Evolutionary conservation across 2,329 filamentous ascomycete species (phyloP), one percentile per base, ranked within the genome.

Genomic region (Fusarium luffae): DNA sequence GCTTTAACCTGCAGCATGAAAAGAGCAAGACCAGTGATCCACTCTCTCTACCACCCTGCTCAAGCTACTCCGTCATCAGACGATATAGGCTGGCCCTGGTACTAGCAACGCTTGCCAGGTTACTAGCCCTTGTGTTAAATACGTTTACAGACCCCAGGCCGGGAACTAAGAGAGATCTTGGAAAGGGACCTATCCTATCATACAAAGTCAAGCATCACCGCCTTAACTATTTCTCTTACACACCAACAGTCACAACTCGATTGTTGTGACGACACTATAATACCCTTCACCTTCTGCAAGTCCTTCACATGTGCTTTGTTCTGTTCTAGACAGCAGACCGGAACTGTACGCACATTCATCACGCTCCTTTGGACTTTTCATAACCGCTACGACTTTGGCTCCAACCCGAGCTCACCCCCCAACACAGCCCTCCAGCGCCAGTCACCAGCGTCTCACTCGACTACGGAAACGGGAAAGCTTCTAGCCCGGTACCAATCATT

Each of bases 1-100:
- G 61, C 65, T 73, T 69, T 69, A 74, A 73, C 67, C 68, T 75
- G 73, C 73, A 74, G 72, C 72, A 74, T 74, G 71, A 73, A 74
- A 56, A 72, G 54, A 74, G 66, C 72, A 56, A 68, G 63, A 66
- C 57, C 54, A 66, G 44, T 64, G 73, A 72, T 75, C 73, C 73
- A 75, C 73, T 66, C 72, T 61, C 71, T 74, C 63, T 75, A 59
- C 70, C 54, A 72, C 68, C 69, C 72, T 74, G 73, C 69, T 71
- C 56, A 66, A 67, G 68, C 61, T 71, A 68, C 68, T 75, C 70
- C 68, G 74, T 74, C 74, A 75, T 75, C 73, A 73, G 73, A 75
- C 73, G 73, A 75, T 75, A 69, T 66, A 75, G 70, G 69, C 70
- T 69, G 63, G 69, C 68, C 72, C 73, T 66, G 67, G 62, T 59